Conservation (phyloP, 1,139 yeast genomes). For the Hyphopichia buzzinii region DNA sequence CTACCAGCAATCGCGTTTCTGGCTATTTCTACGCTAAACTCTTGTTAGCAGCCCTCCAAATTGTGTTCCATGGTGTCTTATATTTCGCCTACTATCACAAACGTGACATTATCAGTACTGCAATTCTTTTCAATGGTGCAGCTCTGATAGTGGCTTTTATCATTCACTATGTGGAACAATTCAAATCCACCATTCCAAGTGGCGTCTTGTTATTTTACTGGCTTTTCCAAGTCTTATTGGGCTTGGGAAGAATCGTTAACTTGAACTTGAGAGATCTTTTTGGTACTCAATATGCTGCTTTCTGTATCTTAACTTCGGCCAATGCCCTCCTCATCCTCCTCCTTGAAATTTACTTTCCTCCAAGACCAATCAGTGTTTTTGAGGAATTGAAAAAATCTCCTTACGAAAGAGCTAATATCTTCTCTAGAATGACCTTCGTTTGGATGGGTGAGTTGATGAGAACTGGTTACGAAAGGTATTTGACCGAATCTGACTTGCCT, state of each 20-base stretch:
- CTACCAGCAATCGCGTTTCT: conserved; percentile 31
- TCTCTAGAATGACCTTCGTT: conserved; percentile 73
- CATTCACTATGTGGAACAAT: conserved; percentile 72
- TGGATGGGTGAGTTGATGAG: conserved; percentile 96
- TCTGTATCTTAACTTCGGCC: conserved; percentile 47
- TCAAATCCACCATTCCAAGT: conserved; percentile 61
- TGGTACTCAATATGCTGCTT: conserved; percentile 33
- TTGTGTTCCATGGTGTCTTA: conserved; percentile 29
- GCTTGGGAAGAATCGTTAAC: conserved; percentile 41
- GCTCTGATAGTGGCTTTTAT: conserved; percentile 51
- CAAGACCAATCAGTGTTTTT: conserved; percentile 38
- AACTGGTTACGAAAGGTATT: conserved; percentile 71
- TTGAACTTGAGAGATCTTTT: conserved; percentile 44
- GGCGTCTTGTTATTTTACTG: conserved; percentile 75
- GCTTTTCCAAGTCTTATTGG: conserved; percentile 53
- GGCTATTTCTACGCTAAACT: conserved; percentile 46
- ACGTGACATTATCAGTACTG: conserved; percentile 43
- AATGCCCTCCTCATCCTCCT: conserved; percentile 51
- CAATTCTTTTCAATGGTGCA: conserved; percentile 36
- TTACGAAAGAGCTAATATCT: conserved; percentile 77
- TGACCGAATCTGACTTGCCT: conserved; percentile 80
- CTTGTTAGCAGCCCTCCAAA: conserved; percentile 39
- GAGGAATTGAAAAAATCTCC: conserved; percentile 54
- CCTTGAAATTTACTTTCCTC: conserved; percentile 51
- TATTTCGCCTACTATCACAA: conserved; percentile 20